Base-by-base conservation (phyloP, 2,329 filamentous ascomycete genomes). In the Teratosphaeria viscida region DNA sequence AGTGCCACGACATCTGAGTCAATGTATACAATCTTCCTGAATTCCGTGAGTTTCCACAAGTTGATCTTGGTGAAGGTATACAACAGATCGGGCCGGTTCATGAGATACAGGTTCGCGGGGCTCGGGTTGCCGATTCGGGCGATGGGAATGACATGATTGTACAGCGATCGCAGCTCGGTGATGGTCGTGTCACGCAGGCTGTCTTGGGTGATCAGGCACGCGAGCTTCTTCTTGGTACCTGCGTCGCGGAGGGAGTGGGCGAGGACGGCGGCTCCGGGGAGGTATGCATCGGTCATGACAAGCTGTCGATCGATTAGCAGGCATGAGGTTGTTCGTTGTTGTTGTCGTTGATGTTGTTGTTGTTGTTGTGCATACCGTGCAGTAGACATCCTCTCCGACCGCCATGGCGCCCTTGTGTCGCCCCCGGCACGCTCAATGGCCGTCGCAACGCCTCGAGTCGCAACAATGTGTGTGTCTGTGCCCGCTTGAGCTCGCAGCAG, bases 31-130 rank as follows among this genome's bases (percentile, higher is more conserved):
- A 99, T 90, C 76, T 88, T 92, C 65, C 87, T 85, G 74, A 92
- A 99, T 71, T 96, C 90, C 2, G 84, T 87, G 75, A 92, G 88
- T 65, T 87, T 89, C 94, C 94, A 99, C 19, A 99, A 81, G 65
- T 90, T 86, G 75, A 99, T 92, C 78, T 99, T 99, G 66, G 94
- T 97, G 71, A 97, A 97, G 63, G 92, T 89, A 32, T 91, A 92
- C 70, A 92, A 86, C 56, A 99, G 81, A 71, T 99, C 94, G 63
- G 86, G 83, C 57, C 94, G 89, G 72, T 91, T 86, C 92, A 99
- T 96, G 59, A 97, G 82, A 73, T 87, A 85, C 59, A 99, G 83
- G 70, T 97, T 97, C 60, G 85, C 85, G 2, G 89, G 88, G 52
- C 82, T 84, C 60, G 83, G 80, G 73, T 92, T 97, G 64, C 82